Base-by-base conservation (phyloP, 345 rosid species). In the Populus davidiana region DNA sequence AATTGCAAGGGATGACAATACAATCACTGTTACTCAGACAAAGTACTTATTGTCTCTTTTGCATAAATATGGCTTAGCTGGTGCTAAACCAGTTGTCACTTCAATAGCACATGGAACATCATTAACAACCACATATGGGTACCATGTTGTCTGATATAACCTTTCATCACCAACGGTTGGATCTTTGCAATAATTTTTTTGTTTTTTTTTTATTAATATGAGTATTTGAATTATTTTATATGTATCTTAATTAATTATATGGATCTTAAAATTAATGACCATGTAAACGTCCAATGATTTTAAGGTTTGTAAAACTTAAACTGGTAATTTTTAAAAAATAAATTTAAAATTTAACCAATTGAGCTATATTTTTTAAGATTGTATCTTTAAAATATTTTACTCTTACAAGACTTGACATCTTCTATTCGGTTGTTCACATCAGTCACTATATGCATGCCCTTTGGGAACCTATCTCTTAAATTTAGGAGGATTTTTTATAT, bases 361-460 rank as follows among this genome's bases (percentile, higher is more conserved):
- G 1, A 27, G 27, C 27, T 25, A 25, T 25, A 25, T 25, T 25
- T 25, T 25, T 25, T 25, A 25, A 1, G 1, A 5, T n/a, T 5
- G 6, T 12, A 6, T 59, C 13, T 0, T 5, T 47, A 5, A 5
- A 59, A 59, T 6, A 59, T 59, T 8, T 59, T 3, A 59, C 13
- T 4, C 13, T 59, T 1, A 7, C 25, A 2, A 16, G 0, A 6
- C 2, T 8, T 0, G 10, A 56, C 3, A 56, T 56, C 0, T 56
- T 7, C 0, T 56, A n/a, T 20, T 16, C 0, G 1, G 1, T 20
- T 7, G 0, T 12, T 56, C 0, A 0, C 20, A 18, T 56, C 1
- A 5, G 0, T 0, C 10, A 56, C 1, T 56, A 5, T 2, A 56
- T 21, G 9, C 63, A 56, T 6, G 27, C 2, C 0, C 12, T 13